Base-by-base conservation (phyloP, 1,139 yeast genomes). In the Kazachstania sp. region DNA sequence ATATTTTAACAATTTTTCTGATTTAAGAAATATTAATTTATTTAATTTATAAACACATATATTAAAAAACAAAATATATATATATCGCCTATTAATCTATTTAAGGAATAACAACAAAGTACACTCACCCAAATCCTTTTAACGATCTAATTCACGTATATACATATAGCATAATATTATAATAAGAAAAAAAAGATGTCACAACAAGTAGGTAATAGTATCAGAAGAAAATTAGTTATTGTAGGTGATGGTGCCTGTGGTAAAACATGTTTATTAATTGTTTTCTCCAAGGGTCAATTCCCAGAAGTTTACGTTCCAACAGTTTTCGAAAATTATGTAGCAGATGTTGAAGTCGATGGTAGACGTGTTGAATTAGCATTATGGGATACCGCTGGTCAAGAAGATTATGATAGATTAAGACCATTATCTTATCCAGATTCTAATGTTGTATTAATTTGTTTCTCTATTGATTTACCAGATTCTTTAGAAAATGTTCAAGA, bases 321-420 rank as follows among this genome's bases (percentile, higher is more conserved):
- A 29, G 96, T 88, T 51, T 88, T 88, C 64, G 97, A 88, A 68
- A 87, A 87, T 74, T 87, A 88, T 69, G 95, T 86, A 59, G 92
- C 95, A 43, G 95, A 86, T 65, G 95, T 88, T 49, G 95, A 85
- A 67, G 95, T 88, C 52, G 90, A 88, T 63, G 96, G 96, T 48
- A 83, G 95, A 74, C 86, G 86, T 69, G 95, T 87, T 50, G 95
- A 86, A 68, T 77, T 88, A 71, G 95, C 96, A 23, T 76, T 88
- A 56, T 88, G 97, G 96, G 97, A 88, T 86, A 88, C 97, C 59
- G 97, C 97, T 49, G 97, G 97, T 54, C 97, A 88, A 77, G 96
- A 88, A 74, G 97, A 88, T 72, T 88, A 87, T 70, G 95, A 87
- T 70, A 83, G 96, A 72, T 77, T 88, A 66, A 83, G 97, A 73